Percentiles rank a stretch among this genome's conserved stretches.
phyloP scores from a whole-genome alignment of 2,329 filamentous ascomycete species.

The Coleophoma eucalyptorum region DNA sequence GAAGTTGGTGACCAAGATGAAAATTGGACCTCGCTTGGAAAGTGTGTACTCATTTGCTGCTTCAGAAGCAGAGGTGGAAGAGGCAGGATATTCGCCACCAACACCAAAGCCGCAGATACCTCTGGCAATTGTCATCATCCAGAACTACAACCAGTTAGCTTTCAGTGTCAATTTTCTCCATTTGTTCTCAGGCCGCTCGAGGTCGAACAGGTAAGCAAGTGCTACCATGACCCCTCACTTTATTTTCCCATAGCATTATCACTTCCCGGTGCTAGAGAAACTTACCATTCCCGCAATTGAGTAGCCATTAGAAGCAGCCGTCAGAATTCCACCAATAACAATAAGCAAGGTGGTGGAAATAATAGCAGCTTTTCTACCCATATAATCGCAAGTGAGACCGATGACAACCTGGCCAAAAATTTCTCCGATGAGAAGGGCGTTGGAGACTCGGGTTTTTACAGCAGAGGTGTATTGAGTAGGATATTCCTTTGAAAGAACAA shows the following conservation, averaged over 20 bases:
- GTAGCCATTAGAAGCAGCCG: conserved; percentile 38
- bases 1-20: conserved; percentile 43
- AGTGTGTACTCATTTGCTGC: conserved; percentile 41
- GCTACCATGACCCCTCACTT: too few species aligned
- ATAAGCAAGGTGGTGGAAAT: conserved; percentile 40
- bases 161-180: too few species aligned
- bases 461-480: conserved; percentile 12
- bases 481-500: conserved; percentile 24
- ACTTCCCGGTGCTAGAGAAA: background rate
- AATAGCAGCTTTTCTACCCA: conserved; percentile 42
- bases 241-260: conserved; percentile 26
- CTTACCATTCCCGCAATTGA: conserved; percentile 31
- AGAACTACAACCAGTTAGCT: conserved; percentile 28
- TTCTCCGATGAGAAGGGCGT: conserved; percentile 35
- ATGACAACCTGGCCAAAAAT: conserved; percentile 37
- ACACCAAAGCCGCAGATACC: conserved; percentile 44
- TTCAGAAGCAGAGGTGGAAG: conserved; percentile 40
- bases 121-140: conserved; percentile 46
- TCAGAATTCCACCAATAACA: conserved; percentile 40
- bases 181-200: too few species aligned
- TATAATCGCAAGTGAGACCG: conserved; percentile 38
- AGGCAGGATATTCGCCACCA: conserved; percentile 44
- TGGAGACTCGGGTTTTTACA: conserved; percentile 35
- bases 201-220: too few species aligned
- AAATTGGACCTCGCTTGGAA: conserved; percentile 34